These are phyloP conservation scores for Plectosphaerella sp. DNA, from an alignment of 2,329 filamentous ascomycete genomes.

Conservation along the genomic window DNA sequence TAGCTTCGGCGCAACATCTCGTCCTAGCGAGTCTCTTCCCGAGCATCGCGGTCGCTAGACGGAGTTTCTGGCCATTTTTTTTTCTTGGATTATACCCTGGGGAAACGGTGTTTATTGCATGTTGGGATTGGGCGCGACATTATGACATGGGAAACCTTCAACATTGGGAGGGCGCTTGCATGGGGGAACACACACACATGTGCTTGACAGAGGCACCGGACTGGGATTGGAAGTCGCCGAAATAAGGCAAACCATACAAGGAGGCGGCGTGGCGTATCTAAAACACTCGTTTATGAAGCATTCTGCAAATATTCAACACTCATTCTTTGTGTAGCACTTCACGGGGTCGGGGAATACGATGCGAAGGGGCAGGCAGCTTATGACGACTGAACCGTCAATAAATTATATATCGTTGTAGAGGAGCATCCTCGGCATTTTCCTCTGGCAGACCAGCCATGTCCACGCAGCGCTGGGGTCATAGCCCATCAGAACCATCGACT, in stretches of 20 bases:
- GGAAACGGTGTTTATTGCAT: not conserved
- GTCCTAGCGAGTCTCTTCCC: slow-evolving; percentile 4
- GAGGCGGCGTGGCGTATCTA: no score
- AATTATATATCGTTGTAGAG: slow-evolving; percentile 29
- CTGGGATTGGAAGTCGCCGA: not conserved
- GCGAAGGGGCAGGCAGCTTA: no score
- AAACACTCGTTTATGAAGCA: no score
- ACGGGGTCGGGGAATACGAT: no score
- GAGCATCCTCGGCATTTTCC: slow-evolving; percentile 26
- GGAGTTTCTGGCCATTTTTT: not conserved
- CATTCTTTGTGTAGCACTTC: no score
- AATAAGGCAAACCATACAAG: no score
- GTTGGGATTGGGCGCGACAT: not conserved
- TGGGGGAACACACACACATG: not conserved
- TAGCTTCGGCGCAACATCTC: slow-evolving; percentile 12
- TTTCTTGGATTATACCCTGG: not conserved
- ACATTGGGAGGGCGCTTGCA: not conserved
- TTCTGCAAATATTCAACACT: no score
- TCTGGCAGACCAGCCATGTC: slow-evolving; percentile 29
- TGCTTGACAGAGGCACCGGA: not conserved
- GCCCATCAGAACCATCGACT: slow-evolving; percentile 24
- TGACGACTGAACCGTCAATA: not conserved
- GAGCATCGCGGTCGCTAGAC: slow-evolving; percentile 9
- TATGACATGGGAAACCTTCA: not conserved
- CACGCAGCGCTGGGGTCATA: slow-evolving; percentile 32